These are phyloP conservation scores for Cladorrhinum samala DNA, from an alignment of 495 filamentous ascomycete species.

Conservation along the genomic window DNA sequence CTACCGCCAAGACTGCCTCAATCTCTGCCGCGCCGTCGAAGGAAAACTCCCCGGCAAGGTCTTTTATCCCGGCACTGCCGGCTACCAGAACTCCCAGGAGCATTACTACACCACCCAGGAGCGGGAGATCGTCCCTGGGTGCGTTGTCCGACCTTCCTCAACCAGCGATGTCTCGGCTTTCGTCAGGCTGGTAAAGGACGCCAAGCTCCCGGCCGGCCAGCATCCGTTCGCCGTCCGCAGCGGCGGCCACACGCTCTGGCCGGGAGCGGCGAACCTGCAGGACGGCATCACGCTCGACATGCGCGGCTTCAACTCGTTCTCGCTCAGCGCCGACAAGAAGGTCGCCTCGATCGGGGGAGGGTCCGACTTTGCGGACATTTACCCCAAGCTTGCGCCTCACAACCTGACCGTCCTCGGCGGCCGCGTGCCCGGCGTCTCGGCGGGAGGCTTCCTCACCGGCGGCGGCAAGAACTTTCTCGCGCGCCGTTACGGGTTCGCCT, in stretches of 20 bases:
- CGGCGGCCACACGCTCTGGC: constrained; percentile 36
- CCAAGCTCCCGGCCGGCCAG: neutral
- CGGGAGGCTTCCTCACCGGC: constrained; percentile 34
- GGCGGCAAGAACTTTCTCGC: constrained; percentile 43
- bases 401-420: constrained; percentile 37
- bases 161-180: neutral
- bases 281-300: constrained; percentile 45
- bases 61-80: neutral
- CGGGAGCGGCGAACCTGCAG: constrained; percentile 41
- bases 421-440: constrained; percentile 35
- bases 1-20: neutral
- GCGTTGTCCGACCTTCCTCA: neutral
- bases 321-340: constrained; percentile 31
- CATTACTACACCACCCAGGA: neutral
- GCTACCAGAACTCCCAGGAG: neutral
- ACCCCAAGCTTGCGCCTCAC: constrained; percentile 31
- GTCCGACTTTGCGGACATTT: constrained; percentile 39
- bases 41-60: neutral
- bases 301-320: constrained; percentile 28
- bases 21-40: neutral
- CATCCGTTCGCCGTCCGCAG: constrained; percentile 32
- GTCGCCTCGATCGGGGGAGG: constrained; percentile 36
- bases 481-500: constrained; percentile 40
- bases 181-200: neutral
- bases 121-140: neutral